A percentile compares a stretch with the other conserved stretches of the same genome.
phyloP scores from a whole-genome alignment of 352 stramenopile genomes.

The Plasmopara muralis region DNA sequence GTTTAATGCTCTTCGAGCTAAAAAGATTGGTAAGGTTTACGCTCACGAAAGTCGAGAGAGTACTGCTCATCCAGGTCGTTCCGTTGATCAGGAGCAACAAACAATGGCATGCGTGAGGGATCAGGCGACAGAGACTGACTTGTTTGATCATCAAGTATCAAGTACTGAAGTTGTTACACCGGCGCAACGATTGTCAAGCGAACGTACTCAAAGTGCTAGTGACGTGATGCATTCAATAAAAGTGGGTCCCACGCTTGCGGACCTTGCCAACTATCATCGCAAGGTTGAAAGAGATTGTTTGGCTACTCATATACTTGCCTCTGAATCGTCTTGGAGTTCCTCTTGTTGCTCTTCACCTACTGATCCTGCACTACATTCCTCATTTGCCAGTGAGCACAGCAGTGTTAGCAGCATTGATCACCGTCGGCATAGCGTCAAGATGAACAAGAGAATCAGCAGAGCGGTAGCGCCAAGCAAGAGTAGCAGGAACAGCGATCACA shows the following conservation, averaged over 20 bases:
- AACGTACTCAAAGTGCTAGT: background rate
- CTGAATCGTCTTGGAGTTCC: constrained; percentile 4
- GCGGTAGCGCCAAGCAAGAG: background rate
- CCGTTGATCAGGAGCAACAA: constrained; percentile 15
- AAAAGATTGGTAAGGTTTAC: background rate
- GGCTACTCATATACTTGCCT: background rate
- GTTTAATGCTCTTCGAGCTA: constrained; percentile 13
- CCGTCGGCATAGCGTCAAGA: constrained; percentile 6
- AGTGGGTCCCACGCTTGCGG: constrained; percentile 18
- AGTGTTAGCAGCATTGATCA: constrained; percentile 1
- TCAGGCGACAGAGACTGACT: constrained; percentile 17
- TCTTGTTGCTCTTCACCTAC: constrained; percentile 6
- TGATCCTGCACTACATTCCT: constrained; percentile 2
- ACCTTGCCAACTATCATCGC: constrained; percentile 4
- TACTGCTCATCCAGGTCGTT: background rate
- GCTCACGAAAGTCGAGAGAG: background rate
- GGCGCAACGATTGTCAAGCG: background rate
- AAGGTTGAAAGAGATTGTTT: background rate
- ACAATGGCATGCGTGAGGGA: constrained; percentile 13
- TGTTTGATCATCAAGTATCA: background rate
- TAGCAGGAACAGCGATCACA: background rate
- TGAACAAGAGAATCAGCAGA: constrained; percentile 1
- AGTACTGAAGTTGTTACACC: constrained; percentile 3
- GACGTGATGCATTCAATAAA: background rate
- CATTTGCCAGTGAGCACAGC: constrained; percentile 8